Base-by-base conservation (phyloP, 2,329 filamentous ascomycete species). In the Curvularia verruculosa region DNA sequence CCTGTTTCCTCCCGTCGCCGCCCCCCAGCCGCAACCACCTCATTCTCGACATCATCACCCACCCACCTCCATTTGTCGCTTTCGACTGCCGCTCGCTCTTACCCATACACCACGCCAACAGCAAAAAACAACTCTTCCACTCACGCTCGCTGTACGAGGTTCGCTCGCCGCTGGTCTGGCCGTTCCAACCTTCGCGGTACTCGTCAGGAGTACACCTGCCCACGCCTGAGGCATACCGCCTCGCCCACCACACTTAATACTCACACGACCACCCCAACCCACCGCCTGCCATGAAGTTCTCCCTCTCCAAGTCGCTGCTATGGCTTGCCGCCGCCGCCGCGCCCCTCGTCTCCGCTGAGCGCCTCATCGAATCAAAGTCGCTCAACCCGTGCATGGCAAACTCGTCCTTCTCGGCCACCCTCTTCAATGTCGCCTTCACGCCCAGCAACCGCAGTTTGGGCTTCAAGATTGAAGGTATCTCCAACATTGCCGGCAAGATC, bases 401-500 rank as follows among this genome's bases (percentile, higher is more conserved):
- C 77, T 94, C 90, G 26, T 88, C 87, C 71, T 96, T 97, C 87
- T 90, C 90, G 4, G 92, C 93, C 68, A 92, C 89, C 67, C 84
- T 95, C 57, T 96, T 97, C 85, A 89, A 96, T 67, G 89, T 96
- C 75, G 80, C 86, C 63, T 91, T 91, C 78, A 91, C 88, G 1
- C 89, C 90, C 29, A 81, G 83, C 73, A 96, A 96, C 78, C 83
- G 84, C 67, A 88, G 87, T 29, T 82, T 94, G 51, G 81, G 82
- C 52, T 86, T 96, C 76, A 84, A 92, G 71, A 87, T 96, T 65
- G 85, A 90, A 58, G 92, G 91, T 63, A 88, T 92, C 31, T 96
- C 92, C 21, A 90, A 90, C 41, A 90, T 98, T 60, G 85, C 89
- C 66, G 92, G 91, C 69, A 90, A 89, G 75, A 89, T 97, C 64